phyloP scores from a whole-genome alignment of 306 rosid species.

The Quercus variabilis region DNA sequence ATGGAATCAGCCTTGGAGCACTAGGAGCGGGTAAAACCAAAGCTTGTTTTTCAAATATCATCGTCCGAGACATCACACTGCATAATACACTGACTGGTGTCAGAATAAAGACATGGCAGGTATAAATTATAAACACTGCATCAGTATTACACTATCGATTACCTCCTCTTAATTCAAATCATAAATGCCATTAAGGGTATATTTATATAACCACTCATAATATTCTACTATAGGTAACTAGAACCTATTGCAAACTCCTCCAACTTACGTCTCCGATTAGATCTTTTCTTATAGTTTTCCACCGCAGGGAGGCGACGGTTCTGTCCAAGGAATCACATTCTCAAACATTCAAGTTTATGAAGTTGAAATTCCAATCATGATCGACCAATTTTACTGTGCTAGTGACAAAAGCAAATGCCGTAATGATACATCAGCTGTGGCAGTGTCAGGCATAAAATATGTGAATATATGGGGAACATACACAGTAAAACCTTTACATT shows the following conservation, averaged over 20 bases:
- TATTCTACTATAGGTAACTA: background rate
- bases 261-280: background rate
- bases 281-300: background rate
- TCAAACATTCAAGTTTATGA: slow-evolving; percentile 72
- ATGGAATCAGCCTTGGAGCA: slow-evolving; percentile 68
- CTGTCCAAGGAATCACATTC: slow-evolving; percentile 59
- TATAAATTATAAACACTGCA: slow-evolving; percentile 6
- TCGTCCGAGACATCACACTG: slow-evolving; percentile 55
- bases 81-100: slow-evolving; percentile 64
- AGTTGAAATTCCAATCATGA: slow-evolving; percentile 57
- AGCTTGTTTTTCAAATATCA: slow-evolving; percentile 80
- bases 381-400: slow-evolving; percentile 76
- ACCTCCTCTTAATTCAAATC: background rate
- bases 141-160: background rate
- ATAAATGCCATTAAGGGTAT: background rate
- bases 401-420: slow-evolving; percentile 39
- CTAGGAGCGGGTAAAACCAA: slow-evolving; percentile 59
- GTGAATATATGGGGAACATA: slow-evolving; percentile 63
- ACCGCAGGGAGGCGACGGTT: slow-evolving; percentile 84
- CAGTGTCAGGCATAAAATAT: slow-evolving; percentile 53
- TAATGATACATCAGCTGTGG: slow-evolving; percentile 72
- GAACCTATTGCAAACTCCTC: background rate
- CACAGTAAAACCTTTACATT: slow-evolving; percentile 43
- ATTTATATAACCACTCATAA: background rate
- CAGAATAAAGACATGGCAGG: slow-evolving; percentile 94